Evolutionary conservation across 305 asterid genomes (phyloP).

Genomic region (Solanum aculeatissimum): DNA sequence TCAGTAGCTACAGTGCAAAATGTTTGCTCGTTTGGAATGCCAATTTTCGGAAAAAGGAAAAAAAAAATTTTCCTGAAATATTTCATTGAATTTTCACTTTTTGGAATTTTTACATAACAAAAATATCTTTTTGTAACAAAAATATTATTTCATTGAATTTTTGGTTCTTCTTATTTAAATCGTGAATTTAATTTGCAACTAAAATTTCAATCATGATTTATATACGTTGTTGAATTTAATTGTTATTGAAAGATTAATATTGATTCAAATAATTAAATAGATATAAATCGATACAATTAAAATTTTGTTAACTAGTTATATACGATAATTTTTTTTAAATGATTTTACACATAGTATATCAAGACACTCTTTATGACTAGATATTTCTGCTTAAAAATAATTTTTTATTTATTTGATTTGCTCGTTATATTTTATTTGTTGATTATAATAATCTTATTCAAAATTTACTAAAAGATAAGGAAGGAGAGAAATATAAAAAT

Average conservation of each 20-base stretch:
- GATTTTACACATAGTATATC: neutral
- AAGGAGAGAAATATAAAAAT: too few relatives aligned
- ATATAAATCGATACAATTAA: neutral
- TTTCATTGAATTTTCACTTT: neutral
- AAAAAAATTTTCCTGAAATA: neutral
- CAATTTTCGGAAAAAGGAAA: neutral
- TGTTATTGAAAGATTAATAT: neutral
- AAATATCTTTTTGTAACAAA: too few relatives aligned
- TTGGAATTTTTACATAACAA: too few relatives aligned
- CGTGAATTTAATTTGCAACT: neutral
- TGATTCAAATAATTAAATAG: neutral
- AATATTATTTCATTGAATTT: too few relatives aligned
- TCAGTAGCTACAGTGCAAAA: too few relatives aligned
- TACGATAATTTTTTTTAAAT: neutral
- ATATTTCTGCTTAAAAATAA: too few relatives aligned
- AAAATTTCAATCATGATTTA: neutral
- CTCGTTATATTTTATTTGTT: too few relatives aligned
- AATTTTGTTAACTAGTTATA: neutral
- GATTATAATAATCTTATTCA: too few relatives aligned
- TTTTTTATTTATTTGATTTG: too few relatives aligned
- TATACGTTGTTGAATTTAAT: neutral
- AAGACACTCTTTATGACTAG: too few relatives aligned
- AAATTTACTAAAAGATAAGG: too few relatives aligned
- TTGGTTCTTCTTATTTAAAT: neutral
- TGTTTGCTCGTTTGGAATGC: too few relatives aligned